Evolutionary conservation across 176 grass and related monocot species (phyloP), one percentile per base, ranked within the genome.

Genomic region (Ensete ventricosum): DNA sequence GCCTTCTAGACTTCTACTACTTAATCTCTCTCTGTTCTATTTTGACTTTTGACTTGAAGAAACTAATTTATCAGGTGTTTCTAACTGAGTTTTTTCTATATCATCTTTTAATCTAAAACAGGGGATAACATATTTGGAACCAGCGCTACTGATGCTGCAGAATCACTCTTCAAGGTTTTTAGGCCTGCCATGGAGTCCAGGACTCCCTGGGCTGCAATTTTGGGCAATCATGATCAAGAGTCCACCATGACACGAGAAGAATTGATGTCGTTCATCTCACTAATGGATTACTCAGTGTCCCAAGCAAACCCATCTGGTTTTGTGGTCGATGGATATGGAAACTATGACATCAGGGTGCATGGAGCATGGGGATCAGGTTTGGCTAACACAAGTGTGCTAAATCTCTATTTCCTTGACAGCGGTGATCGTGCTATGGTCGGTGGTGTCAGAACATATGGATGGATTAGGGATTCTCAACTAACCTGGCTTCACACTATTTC

Each of bases 91-190:
- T 43, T 43, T 43, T 4, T 57, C 9, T 69, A 14, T 13, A 14
- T 68, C 10, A 21, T 68, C 58, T 58, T 82, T 80, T 65, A 53
- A 79, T 86, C 78, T 83, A 55, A 43, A 72, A 87, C 75, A 93
- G 94, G 88, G 54, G 94, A 98, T 74, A 93, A 93, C 59, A 98
- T 98, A 93, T 98, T 98, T 85, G 94, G 94, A 29, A 48, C 77
- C 48, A 98, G 90, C 74, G 90, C 88, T 57, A 84, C 90, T 12
- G 94, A 98, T 85, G 94, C 94, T 58, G 87, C 94, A 13, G 94
- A 98, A 85, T 98, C 90, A 9, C 81, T 98, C 52, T 85, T 98
- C 55, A 87, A 79, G 79, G 88, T 88, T 53, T 82, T 98, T 78
- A 67, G 81, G 58, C 88, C 94, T 64, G 90, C 87, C 20, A 91